Base-by-base conservation (phyloP, 1,284 basidiomycete genomes). In the Naganishia albida region DNA sequence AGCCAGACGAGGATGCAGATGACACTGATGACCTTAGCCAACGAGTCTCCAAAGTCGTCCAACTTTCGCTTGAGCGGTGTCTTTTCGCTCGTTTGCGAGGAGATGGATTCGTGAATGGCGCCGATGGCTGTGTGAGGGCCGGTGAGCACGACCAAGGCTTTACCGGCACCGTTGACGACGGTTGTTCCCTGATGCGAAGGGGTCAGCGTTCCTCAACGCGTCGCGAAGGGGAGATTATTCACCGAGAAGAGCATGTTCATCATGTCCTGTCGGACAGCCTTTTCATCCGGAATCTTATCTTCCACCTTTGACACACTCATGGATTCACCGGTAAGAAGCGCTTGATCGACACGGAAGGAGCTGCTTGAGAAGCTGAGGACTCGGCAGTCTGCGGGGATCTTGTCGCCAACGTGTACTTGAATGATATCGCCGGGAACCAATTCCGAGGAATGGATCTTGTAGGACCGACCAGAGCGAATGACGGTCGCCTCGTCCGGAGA, bases 1-100 rank as follows among this genome's bases (percentile, higher is more conserved):
- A 96, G 82, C 93, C 93, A 96, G 71, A 96, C 93, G 69, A 96
- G 87, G 67, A 96, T 83, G 73, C 93, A 97, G 72, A 97, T 95
- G 70, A 95, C 90, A 49, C 88, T 86, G 80, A 96, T 96, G 78
- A 96, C 93, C 78, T 96, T 96, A 60, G 93, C 93, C 64, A 97
- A 85, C 84, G 88, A 87, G 74, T 97, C 92, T 67, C 94, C 93
- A 73, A 97, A 96, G 77, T 96, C 93, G 77, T 97, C 93, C 52
- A 97, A 84, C 78, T 96, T 96, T 71, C 90, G 88, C 80, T 97
- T 96, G 57, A 97, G 81, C 1, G 93, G 93, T 0, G 93, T 97
- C 84, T 95, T 95, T 72, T 96, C 92, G 43, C 88, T 86, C 28
- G 65, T 65, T 40, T 77, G 75, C 42, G 74, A 73, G 12, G 77